Base-by-base conservation (phyloP, 495 filamentous ascomycete species). In the Pyronema domesticum region DNA sequence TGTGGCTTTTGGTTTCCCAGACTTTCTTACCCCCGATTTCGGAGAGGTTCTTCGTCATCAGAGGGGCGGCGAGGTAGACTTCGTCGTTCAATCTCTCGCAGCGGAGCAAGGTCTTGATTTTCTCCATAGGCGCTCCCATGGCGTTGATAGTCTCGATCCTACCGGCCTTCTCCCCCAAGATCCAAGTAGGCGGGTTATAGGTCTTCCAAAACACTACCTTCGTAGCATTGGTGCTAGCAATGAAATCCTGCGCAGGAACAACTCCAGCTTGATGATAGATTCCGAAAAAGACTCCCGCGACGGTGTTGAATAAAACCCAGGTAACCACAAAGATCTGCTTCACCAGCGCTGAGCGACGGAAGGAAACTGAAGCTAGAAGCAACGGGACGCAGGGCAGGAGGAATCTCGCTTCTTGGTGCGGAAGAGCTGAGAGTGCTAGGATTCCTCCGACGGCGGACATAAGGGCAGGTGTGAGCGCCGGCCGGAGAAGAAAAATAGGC, bases 171-270 rank as follows among this genome's bases (percentile, higher is more conserved):
- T 82, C 77, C 54, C 89, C 86, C 19, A 96, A 72, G 14, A 98
- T 73, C 88, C 91, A 96, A 17, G 83, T 80, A 0, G 91, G 91
- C 6, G 91, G 91, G 58, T 81, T 84, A 67, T 98, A 98, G 0
- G 93, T 96, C 62, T 94, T 94, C 91, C 91, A 98, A 89, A 89
- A 98, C 51, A 94, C 73, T 3, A 84, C 83, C 9, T 82, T 74
- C 5, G 75, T 77, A n/a, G 78, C 76, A 49, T 77, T 72, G 14
- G 68, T 75, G 61, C 39, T 51, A 55, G 59, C 62, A 37, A 60
- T 49, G 36, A 64, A 47, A 7, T 77, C 65, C 62, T 98, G 91
- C 7, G 81, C 77, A 9, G 87, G 87, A 3, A 96, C 76, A 23
- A 98, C 77, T 33, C 91, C 91, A 30, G 85, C 91, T 72, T 98